Percentiles rank a stretch among this genome's conserved stretches.
These are phyloP conservation scores for Arthrocladium fulminans DNA, from an alignment of 2,329 filamentous ascomycete genomes.

Conservation along the genomic window DNA sequence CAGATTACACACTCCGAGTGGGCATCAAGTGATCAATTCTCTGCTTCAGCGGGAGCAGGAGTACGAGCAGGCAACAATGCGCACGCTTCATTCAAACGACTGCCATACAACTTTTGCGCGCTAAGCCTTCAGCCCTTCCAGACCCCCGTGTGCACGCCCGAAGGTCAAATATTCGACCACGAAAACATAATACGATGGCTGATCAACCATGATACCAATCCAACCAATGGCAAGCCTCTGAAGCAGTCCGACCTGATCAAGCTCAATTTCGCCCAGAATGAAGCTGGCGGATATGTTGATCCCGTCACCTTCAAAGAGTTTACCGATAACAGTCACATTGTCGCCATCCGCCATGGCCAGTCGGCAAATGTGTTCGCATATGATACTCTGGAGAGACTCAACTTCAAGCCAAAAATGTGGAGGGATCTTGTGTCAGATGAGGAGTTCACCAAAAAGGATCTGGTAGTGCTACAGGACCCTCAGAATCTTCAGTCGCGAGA, in stretches of 20 bases:
- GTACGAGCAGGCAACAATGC: constrained; percentile 47
- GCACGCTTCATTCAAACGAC: constrained; percentile 66
- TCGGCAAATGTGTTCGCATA: constrained; percentile 94
- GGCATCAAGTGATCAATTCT: constrained; percentile 82
- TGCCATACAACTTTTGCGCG: constrained; percentile 98
- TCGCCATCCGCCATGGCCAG: constrained; percentile 67
- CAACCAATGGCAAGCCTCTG: constrained; percentile 71
- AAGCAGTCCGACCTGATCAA: constrained; percentile 77
- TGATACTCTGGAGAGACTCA: constrained; percentile 90
- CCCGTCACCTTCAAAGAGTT: constrained; percentile 96
- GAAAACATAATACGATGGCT: constrained; percentile 93
- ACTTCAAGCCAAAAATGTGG: constrained; percentile 97
- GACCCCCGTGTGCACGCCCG: constrained; percentile 81
- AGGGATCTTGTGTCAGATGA: constrained; percentile 77
- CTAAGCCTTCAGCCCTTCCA: constrained; percentile 90
- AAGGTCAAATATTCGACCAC: constrained; percentile 88
- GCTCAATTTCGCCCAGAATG: constrained; percentile 85
- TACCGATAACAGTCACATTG: constrained; percentile 95
- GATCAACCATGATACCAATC: constrained; percentile 86
- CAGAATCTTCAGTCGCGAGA: constrained; percentile 78
- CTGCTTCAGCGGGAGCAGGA: constrained; percentile 65
- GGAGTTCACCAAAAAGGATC: constrained; percentile 79
- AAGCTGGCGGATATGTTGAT: constrained; percentile 83
- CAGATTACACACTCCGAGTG: constrained; percentile 96
- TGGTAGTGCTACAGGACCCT: constrained; percentile 92